These are phyloP conservation scores for Suhomyces vadensis DNA, from an alignment of 805 yeast genomes.

Conservation along the genomic window DNA sequence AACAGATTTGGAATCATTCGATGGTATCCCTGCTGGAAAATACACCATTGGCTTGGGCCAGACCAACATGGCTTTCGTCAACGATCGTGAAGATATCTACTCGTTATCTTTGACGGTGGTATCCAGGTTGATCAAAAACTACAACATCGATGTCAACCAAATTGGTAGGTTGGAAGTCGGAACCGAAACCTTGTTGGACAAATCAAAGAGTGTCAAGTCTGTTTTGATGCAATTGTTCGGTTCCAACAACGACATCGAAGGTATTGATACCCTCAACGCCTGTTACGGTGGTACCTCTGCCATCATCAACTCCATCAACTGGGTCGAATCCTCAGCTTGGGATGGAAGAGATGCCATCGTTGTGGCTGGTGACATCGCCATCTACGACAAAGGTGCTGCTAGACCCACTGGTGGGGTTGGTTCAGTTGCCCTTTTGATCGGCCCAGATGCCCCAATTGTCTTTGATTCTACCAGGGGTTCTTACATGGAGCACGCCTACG, in stretches of 20 bases:
- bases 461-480: conserved; percentile 89
- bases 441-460: conserved; percentile 97
- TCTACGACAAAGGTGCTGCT: conserved; percentile 95
- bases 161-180: conserved; percentile 98
- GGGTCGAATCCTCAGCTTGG: conserved; percentile 96
- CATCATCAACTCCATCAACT: conserved; percentile 86
- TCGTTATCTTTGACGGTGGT: conserved; percentile 91
- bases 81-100: conserved; percentile 96
- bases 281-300: conserved; percentile 99
- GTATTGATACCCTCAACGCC: conserved; percentile 93
- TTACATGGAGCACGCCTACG: conserved; percentile 95
- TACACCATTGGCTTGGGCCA: conserved; percentile 99
- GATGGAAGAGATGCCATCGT: conserved; percentile 98
- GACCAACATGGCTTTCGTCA: conserved; percentile 95
- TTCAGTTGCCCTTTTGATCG: conserved; percentile 88
- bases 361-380: conserved; percentile 96
- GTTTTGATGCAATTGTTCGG: conserved; percentile 93
- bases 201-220: conserved; percentile 94
- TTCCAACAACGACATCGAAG: conserved; percentile 89
- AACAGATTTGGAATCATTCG: conserved; percentile 79
- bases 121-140: conserved; percentile 72
- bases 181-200: conserved; percentile 94
- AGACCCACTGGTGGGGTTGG: conserved; percentile 99
- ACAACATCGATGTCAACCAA: conserved; percentile 74
- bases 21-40: conserved; percentile 89